Conservation (phyloP, 1,284 basidiomycete genomes). For the Mycena sp. region DNA sequence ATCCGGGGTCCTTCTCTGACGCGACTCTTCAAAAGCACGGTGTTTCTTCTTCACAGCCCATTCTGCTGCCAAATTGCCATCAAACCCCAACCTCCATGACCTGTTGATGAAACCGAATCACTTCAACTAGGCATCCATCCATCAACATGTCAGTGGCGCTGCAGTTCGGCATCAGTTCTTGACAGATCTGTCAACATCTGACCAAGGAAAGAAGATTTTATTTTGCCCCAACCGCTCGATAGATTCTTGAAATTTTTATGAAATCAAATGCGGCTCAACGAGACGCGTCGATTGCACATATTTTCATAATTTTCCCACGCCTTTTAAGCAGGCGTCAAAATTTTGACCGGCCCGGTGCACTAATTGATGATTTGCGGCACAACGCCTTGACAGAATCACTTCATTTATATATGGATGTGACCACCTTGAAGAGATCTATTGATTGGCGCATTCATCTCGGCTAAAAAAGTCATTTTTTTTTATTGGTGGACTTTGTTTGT, state of each 20-base stretch:
- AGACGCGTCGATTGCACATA: constrained; percentile 17
- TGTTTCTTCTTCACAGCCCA: no score
- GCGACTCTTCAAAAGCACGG: no score
- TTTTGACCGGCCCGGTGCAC: constrained; percentile 4
- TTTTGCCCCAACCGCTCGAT: neutral
- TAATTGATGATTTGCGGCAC: neutral
- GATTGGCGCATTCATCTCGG: neutral
- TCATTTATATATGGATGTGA: neutral
- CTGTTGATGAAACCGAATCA: no score
- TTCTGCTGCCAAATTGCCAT: no score
- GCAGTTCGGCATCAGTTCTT: no score
- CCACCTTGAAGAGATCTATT: neutral
- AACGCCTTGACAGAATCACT: neutral
- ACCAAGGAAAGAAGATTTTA: neutral
- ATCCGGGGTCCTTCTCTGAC: no score
- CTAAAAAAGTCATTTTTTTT: neutral
- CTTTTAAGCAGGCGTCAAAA: constrained; percentile 21
- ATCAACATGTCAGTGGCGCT: no score
- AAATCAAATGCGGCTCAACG: constrained; percentile 13
- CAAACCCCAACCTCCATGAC: no score
- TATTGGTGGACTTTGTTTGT: constrained; percentile 4
- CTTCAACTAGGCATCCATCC: no score
- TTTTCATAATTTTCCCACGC: constrained; percentile 20
- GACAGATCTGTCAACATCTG: neutral
- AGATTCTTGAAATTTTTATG: neutral